These are phyloP conservation scores for Leccinellum albellum DNA, from an alignment of 768 basidiomycete species.

Conservation along the genomic window DNA sequence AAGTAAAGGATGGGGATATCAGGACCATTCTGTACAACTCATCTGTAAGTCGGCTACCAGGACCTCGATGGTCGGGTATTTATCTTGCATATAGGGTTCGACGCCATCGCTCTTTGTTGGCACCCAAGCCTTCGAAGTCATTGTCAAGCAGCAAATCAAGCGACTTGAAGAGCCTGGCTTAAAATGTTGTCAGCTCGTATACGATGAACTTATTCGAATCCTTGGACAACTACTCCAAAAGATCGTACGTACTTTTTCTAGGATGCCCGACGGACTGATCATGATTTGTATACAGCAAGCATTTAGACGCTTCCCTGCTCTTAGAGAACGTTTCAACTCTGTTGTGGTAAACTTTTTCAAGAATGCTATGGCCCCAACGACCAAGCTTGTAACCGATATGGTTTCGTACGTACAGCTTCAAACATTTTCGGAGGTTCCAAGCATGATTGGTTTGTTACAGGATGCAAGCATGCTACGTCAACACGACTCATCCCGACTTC, in stretches of 20 bases:
- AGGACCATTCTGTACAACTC: slow-evolving; percentile 96
- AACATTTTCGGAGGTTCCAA: neutral
- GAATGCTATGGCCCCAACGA: slow-evolving; percentile 87
- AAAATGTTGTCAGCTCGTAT: slow-evolving; percentile 93
- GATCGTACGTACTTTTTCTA: slow-evolving; percentile 55
- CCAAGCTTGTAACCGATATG: slow-evolving; percentile 90
- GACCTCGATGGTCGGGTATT: neutral
- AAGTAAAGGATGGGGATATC: slow-evolving; percentile 98
- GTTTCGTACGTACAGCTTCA: slow-evolving; percentile 61
- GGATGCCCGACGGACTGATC: neutral
- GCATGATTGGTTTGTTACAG: slow-evolving; percentile 34
- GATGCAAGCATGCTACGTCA: slow-evolving; percentile 99
- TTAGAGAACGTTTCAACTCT: slow-evolving; percentile 92
- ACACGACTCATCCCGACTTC: slow-evolving; percentile 99
- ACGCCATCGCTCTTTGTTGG: slow-evolving; percentile 96
- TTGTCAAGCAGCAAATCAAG: slow-evolving; percentile 98
- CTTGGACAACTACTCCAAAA: slow-evolving; percentile 86
- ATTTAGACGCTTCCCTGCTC: slow-evolving; percentile 95
- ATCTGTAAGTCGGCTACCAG: slow-evolving; percentile 56
- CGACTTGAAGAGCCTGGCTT: slow-evolving; percentile 90
- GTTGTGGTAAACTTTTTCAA: slow-evolving; percentile 98
- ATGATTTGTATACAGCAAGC: slow-evolving; percentile 59
- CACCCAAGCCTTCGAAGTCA: slow-evolving; percentile 95
- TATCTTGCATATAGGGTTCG: slow-evolving; percentile 59
- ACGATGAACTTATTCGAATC: slow-evolving; percentile 96